phyloP scores from a whole-genome alignment of 257 asterid species.

The Lycium ferocissimum region DNA sequence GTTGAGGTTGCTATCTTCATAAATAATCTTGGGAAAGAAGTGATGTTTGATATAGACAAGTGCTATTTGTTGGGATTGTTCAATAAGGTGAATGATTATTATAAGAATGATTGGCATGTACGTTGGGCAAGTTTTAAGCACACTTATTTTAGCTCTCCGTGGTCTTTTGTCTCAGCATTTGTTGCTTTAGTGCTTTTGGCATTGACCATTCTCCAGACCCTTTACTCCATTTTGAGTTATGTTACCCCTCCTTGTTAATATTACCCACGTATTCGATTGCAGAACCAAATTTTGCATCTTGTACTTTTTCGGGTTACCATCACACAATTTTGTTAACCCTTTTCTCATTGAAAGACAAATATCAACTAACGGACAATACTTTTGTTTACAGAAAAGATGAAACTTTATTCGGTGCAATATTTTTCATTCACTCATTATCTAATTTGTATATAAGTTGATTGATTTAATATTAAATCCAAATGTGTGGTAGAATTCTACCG shows the following conservation, averaged over 20 bases:
- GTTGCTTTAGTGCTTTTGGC: conserved; percentile 70
- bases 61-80: conserved; percentile 67
- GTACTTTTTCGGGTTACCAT: too few species aligned
- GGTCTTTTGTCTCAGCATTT: conserved; percentile 83
- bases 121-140: conserved; percentile 74
- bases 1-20: conserved; percentile 64
- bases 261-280: too few species aligned
- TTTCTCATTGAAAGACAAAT: too few species aligned
- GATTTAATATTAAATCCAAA: too few species aligned
- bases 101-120: conserved; percentile 62
- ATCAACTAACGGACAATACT: too few species aligned
- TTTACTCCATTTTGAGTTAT: conserved; percentile 53
- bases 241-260: conserved; percentile 31
- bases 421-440: too few species aligned
- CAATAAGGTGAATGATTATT: conserved; percentile 65
- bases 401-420: too few species aligned
- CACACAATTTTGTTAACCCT: too few species aligned
- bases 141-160: conserved; percentile 75
- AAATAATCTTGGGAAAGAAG: conserved; percentile 79
- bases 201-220: conserved; percentile 67
- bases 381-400: too few species aligned
- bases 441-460: too few species aligned
- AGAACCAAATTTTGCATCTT: too few species aligned
- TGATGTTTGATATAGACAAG: conserved; percentile 58
- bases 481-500: too few species aligned